Percentiles rank a stretch among this genome's conserved stretches.
phyloP scores from a whole-genome alignment of 2,329 filamentous ascomycete species.

The Pseudodiploospora longispora region DNA sequence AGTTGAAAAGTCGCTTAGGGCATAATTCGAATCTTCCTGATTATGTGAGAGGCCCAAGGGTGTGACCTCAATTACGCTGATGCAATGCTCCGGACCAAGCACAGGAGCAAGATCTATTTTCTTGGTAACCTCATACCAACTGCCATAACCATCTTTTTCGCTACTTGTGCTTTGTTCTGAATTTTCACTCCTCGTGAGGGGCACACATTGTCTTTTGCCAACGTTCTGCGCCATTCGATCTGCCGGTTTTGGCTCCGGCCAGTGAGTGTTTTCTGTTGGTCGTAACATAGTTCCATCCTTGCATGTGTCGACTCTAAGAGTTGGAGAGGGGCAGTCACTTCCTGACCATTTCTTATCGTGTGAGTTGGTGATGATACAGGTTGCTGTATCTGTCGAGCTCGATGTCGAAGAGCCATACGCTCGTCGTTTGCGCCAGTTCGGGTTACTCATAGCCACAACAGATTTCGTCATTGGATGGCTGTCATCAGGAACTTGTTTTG shows the following conservation, averaged over 20 bases:
- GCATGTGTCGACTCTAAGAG: too few relatives aligned
- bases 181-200: neutral
- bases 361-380: too few relatives aligned
- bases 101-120: conserved; percentile 1
- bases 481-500: neutral
- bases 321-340: too few relatives aligned
- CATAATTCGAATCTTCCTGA: too few relatives aligned
- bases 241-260: too few relatives aligned
- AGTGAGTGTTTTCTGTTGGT: too few relatives aligned
- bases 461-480: conserved; percentile 6
- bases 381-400: neutral
- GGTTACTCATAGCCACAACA: conserved; percentile 25
- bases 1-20: neutral
- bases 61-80: neutral
- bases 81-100: neutral
- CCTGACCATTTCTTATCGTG: too few relatives aligned
- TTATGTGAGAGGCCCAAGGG: too few relatives aligned
- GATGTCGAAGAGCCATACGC: conserved; percentile 5
- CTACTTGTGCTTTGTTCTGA: neutral
- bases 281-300: too few relatives aligned
- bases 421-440: conserved; percentile 24
- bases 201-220: too few relatives aligned
- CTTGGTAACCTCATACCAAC: conserved; percentile 2
- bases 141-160: neutral
- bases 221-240: too few relatives aligned